These are phyloP conservation scores for Taiozyma sp. DNA, from an alignment of 1,139 yeast species.

Conservation along the genomic window DNA sequence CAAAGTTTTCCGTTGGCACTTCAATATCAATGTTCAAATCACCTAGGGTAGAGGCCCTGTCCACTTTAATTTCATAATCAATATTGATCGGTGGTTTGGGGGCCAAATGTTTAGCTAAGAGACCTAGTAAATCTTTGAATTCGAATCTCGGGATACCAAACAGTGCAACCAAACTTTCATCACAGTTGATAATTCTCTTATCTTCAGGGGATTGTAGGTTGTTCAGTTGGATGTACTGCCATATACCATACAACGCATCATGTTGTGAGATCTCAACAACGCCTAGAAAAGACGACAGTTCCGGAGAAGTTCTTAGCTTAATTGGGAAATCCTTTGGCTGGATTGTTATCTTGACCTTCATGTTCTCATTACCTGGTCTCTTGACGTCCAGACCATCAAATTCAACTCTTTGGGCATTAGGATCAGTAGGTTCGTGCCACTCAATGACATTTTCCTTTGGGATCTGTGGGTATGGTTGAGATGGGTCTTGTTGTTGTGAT, in stretches of 20 bases:
- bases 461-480: slow-evolving; percentile 10
- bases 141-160: slow-evolving; percentile 43
- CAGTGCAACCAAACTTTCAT: slow-evolving; percentile 55
- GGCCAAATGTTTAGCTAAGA: slow-evolving; percentile 53
- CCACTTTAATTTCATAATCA: slow-evolving; percentile 71
- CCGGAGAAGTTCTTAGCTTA: slow-evolving; percentile 57
- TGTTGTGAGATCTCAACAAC: slow-evolving; percentile 77
- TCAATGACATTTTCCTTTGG: slow-evolving; percentile 44
- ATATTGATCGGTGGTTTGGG: slow-evolving; percentile 79
- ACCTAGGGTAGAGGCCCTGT: slow-evolving; percentile 73
- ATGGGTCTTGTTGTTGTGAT: slow-evolving; percentile 17
- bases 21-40: slow-evolving; percentile 74
- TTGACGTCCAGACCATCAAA: slow-evolving; percentile 90
- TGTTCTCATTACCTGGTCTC: slow-evolving; percentile 65
- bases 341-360: slow-evolving; percentile 67
- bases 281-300: slow-evolving; percentile 68
- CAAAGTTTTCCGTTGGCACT: slow-evolving; percentile 46
- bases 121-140: slow-evolving; percentile 70
- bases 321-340: slow-evolving; percentile 72
- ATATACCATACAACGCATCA: slow-evolving; percentile 75
- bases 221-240: slow-evolving; percentile 84
- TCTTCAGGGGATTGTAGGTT: slow-evolving; percentile 55
- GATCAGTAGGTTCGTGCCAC: slow-evolving; percentile 53
- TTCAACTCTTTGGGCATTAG: slow-evolving; percentile 39
- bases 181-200: slow-evolving; percentile 58